A percentile compares a stretch with the other conserved stretches of the same genome.
These are phyloP conservation scores for Wickerhamomyces kurtzmanii DNA, from an alignment of 805 yeast species.

Conservation along the genomic window DNA sequence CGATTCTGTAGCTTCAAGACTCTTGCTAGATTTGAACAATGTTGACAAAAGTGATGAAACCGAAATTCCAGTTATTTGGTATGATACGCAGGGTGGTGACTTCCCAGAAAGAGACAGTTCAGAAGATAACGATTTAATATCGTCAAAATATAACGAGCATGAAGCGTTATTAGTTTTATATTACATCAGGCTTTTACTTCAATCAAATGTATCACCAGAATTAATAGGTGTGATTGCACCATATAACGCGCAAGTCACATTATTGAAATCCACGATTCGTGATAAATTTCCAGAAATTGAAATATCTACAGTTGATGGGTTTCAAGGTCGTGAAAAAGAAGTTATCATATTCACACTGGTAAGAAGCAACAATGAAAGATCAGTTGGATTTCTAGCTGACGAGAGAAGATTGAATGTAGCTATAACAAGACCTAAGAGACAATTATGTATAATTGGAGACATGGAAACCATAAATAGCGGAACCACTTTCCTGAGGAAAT, in stretches of 20 bases:
- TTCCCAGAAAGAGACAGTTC: conserved; percentile 50
- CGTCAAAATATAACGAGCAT: conserved; percentile 69
- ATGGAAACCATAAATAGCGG: conserved; percentile 50
- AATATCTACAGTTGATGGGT: conserved; percentile 88
- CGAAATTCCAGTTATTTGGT: conserved; percentile 56
- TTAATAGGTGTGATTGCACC: conserved; percentile 86
- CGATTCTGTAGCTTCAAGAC: conserved; percentile 39
- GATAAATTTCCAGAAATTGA: conserved; percentile 41
- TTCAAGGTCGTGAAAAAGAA: conserved; percentile 94
- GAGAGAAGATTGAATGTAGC: conserved; percentile 83
- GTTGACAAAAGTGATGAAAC: conserved; percentile 47
- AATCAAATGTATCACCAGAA: conserved; percentile 38
- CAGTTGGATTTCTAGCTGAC: conserved; percentile 79
- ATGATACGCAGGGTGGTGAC: conserved; percentile 89
- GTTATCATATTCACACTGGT: conserved; percentile 74
- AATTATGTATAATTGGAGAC: conserved; percentile 80
- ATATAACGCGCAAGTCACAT: conserved; percentile 76
- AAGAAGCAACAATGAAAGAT: conserved; percentile 60
- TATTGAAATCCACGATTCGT: conserved; percentile 38
- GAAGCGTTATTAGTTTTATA: conserved; percentile 55
- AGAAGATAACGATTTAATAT: conserved; percentile 15
- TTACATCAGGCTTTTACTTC: conserved; percentile 44
- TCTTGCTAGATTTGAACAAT: conserved; percentile 44
- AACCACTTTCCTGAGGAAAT: conserved; percentile 40
- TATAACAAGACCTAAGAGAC: conserved; percentile 82